phyloP scores from a whole-genome alignment of 2,329 filamentous ascomycete species.

The Pseudogymnoascus sp. region DNA sequence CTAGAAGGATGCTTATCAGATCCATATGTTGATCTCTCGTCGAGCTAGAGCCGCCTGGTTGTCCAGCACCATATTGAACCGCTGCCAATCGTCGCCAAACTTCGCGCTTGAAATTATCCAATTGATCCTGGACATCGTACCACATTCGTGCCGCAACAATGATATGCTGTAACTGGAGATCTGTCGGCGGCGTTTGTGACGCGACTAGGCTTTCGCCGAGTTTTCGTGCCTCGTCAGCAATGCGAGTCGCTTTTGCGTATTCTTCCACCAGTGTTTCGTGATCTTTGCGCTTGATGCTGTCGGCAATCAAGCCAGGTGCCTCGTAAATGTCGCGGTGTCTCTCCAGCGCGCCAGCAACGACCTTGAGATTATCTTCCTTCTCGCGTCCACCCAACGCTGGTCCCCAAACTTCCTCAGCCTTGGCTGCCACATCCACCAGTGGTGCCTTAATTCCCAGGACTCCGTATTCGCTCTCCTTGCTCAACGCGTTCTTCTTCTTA shows the following conservation, averaged over 20 bases:
- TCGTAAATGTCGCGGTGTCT: conserved; percentile 76
- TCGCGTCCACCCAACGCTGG: conserved; percentile 85
- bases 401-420: conserved; percentile 96
- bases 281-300: conserved; percentile 83
- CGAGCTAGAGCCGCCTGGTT: conserved; percentile 14
- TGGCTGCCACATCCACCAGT: conserved; percentile 79
- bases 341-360: conserved; percentile 66
- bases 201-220: conserved; percentile 51
- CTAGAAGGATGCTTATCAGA: conserved; percentile 78
- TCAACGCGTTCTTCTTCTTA: conserved; percentile 77
- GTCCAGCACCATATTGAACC: conserved; percentile 45
- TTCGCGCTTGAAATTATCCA: conserved; percentile 79
- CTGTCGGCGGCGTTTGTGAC: conserved; percentile 51
- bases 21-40: conserved; percentile 82
- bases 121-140: conserved; percentile 83
- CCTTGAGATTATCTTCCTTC: conserved; percentile 79
- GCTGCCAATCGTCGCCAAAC: conserved; percentile 74
- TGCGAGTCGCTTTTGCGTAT: conserved; percentile 72
- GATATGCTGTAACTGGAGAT: conserved; percentile 76
- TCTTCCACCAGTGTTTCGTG: conserved; percentile 82
- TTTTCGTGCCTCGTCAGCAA: conserved; percentile 67
- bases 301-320: conserved; percentile 65
- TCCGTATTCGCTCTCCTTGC: conserved; percentile 88
- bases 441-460: conserved; percentile 81
- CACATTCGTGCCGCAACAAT: conserved; percentile 88